Evolutionary conservation across 2,329 filamentous ascomycete genomes (phyloP), one percentile per base, ranked within the genome.

Genomic region (Celoporthe dispersa): DNA sequence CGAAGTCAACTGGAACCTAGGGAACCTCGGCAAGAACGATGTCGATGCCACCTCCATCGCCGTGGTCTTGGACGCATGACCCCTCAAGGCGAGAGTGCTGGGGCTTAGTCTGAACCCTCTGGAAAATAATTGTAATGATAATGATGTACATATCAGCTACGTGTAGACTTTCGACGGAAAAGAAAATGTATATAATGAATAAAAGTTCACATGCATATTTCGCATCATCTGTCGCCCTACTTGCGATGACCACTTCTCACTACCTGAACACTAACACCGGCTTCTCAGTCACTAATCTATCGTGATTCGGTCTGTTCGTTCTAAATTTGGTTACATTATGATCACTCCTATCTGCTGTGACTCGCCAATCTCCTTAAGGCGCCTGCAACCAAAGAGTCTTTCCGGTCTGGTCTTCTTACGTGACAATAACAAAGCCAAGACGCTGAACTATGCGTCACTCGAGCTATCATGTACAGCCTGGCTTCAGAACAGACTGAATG

Each of bases 1-100:
- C 3, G 76, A 78, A 64, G 68, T 75, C 19, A 78, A 78, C 44
- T 78, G 77, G 77, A 65, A 44, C 14, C 55, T 78, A 64, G 76
- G 75, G 0, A 69, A 72, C 19, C 70, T 77, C 53, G 76, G 75
- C 0, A 71, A 75, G 70, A 75, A 76, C 35, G 75, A 75, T 67
- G 73, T 73, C 1, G 67, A 66, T 14, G 73, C 72, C 12, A 57
- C 57, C 1, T 67, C 73, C 3, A 60, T 74, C 60, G 55, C 65
- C 33, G 37, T 33, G 33, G 65, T 33, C n/a, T 51, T 72, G 8
- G 53, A 41, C 35, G 62, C 8, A 73, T 75, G 8, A 75, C 67
- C 14, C n/a, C 68, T 68, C 2, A 8, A 8, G 14, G 25, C 3
- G n/a, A 28, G 25, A 12, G 22, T 25, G 16, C 25, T 31, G 28